Base-by-base conservation (phyloP, 1,139 yeast species). In the Hyphopichia wangnamkhiaoensis region DNA sequence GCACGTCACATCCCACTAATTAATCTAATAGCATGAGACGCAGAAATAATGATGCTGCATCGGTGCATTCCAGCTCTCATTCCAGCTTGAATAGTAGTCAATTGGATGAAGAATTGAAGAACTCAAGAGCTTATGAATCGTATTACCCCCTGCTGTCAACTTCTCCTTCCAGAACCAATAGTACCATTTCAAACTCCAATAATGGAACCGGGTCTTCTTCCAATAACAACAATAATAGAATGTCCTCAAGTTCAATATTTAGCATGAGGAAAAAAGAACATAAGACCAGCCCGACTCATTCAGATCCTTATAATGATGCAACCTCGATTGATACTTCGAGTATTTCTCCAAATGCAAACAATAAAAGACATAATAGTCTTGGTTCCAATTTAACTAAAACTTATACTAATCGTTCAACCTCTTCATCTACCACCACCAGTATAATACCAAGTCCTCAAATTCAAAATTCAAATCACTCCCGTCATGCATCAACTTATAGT, bases 401-500 rank as follows among this genome's bases (percentile, higher is more conserved):
- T 9, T 13, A 13, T 15, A 49, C 53, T 19, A 43, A 42, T 40
- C 32, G 52, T 25, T 53, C 61, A 9, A 17, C 43, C 4, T 39
- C 38, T 14, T 38, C 49, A 5, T 44, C 39, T 34, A 19, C 18
- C 35, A 41, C 52, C 14, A 46, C 56, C 13, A 50, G 40, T 42
- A 62, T 65, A 13, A 54, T 65, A 5, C 70, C 73, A 25, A 53
- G 57, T 13, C 41, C 61, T n/a, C 69, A 60, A 45, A 49, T 63
- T 13, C 52, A 65, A 8, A 57, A 50, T 40, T 63, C 70, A 15
- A 61, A 49, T 38, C 75, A 70, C 43, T 61, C 63, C 37, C 63
- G 76, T 13, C 70, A 68, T 31, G 68, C 74, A 19, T 68, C 74
- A 25, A 56, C 74, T 6, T 70, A 65, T 46, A 65, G 72, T 65